Base-by-base conservation (phyloP, 1,284 basidiomycete species). In the Thecaphora frezii region DNA sequence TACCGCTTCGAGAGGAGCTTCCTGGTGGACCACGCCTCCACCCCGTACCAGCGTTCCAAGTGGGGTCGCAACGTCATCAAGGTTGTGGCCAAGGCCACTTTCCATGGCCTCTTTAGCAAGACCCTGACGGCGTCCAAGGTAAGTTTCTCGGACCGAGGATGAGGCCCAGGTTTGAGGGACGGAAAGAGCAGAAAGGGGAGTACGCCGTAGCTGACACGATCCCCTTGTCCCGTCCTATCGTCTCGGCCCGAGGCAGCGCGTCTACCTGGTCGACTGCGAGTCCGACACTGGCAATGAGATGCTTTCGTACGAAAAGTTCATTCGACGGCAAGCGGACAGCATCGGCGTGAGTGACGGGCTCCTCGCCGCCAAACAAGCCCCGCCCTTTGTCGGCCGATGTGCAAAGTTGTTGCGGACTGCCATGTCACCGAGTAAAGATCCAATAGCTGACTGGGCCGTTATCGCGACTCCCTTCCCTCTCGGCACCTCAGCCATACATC, bases 181-280 rank as follows among this genome's bases (percentile, higher is more conserved):
- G 37, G 16, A 16, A 21, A 8, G 37, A 16, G 37, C 19, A 8
- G 37, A 39, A 8, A 39, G 19, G 37, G 14, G 16, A 5, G 37
- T 13, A 28, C 7, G 28, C 13, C 7, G 13, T 5, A 7, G 28
- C 28, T 28, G 28, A 41, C 22, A 22, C n/a, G 21, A 21, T 41
- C 12, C 18, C 10, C 10, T 36, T 10, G 33, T 36, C 33, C 33
- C 18, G 33, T 10, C 33, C 33, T 10, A 10, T 36, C 18, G 33
- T 10, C 39, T 41, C 19, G 16, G 9, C 39, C 10, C 33, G 33
- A 36, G 36, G 14, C 57, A 57, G 45, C 52, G 50, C n/a, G 48
- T 62, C 13, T 62, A 57, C 48, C 57, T 62, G 37, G 33, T 62
- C 47, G 59, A 62, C 43, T 62, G 59, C 41, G 47, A 62, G 24